Base-by-base conservation (phyloP, 306 rosid genomes). In the Gynostemma pentaphyllum region DNA sequence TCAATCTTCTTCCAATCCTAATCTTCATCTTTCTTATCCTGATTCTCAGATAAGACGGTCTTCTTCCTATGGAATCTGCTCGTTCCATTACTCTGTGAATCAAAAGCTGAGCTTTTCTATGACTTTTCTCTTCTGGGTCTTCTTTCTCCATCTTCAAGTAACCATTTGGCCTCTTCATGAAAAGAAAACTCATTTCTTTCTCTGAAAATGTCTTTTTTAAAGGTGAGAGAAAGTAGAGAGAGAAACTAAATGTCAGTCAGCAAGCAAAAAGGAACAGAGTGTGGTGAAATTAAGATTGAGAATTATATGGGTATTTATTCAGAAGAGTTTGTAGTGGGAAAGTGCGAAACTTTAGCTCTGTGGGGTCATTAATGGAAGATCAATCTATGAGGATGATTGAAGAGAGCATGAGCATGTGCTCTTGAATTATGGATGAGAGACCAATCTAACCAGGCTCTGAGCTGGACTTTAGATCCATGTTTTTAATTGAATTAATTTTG, bases 141-240 rank as follows among this genome's bases (percentile, higher is more conserved):
- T 91, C 98, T 80, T 85, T 83, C 19, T 85, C 86, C 62, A 91
- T 70, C 85, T 77, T 88, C 2, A 85, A 68, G 69, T 85, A 91
- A 11, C 34, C 79, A 13, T 14, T 45, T 4, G 70, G 46, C 53
- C 22, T 56, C 37, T 62, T 78, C 50, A 68, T 71, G 41, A 39
- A 41, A 23, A 74, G 29, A 50, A 76, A 76, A 32, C 28, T 46
- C 95, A 77, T 85, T 75, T 54, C 27, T 32, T 7, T 57, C 28
- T 56, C 27, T 48, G 7, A 32, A 32, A 32, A n/a, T 23, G 69
- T 62, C 26, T 53, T 12, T 4, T 18, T 27, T 30, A 16, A 26
- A 39, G 50, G 22, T 22, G 48, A 21, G 67, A 34, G 21, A 18
- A 57, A 52, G 44, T 10, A 30, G 48, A 54, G 63, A 48, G 56